Percentiles rank a stretch among this genome's conserved stretches.
Evolutionary conservation across 2,329 filamentous ascomycete genomes (phyloP).

Genomic region (Diaporthe sp.): DNA sequence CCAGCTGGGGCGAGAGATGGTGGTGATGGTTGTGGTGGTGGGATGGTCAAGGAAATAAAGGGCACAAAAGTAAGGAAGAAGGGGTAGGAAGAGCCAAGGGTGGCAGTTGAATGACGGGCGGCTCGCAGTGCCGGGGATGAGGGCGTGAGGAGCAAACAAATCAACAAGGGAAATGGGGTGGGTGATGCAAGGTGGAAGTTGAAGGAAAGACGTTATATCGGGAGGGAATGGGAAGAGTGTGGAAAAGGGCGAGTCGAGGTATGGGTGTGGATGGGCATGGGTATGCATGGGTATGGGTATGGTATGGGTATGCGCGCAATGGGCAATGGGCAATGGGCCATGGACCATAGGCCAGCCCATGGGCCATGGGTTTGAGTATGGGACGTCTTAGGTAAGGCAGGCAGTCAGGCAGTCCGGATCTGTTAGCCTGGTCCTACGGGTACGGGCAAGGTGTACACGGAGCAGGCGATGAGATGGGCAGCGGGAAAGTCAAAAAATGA

Average conservation of each 20-base stretch:
- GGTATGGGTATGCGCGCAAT: conserved; percentile 20
- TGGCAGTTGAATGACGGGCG: conserved; percentile 3
- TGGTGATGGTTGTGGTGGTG: conserved; percentile 7
- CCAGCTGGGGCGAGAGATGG: background rate
- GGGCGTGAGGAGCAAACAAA: conserved; percentile 34
- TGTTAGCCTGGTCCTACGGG: conserved; percentile 34
- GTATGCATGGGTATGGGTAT: conserved; percentile 14
- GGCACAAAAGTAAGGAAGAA: conserved; percentile 15
- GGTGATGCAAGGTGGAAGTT: conserved; percentile 37
- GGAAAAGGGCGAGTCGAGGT: conserved; percentile 40
- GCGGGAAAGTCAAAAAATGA: conserved; percentile 35
- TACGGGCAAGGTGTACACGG: conserved; percentile 12
- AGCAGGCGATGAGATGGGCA: conserved; percentile 25
- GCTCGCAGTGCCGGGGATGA: conserved; percentile 13
- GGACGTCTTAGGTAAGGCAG: conserved; percentile 40
- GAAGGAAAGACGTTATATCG: conserved; percentile 37
- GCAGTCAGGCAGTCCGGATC: conserved; percentile 22
- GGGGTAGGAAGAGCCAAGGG: conserved; percentile 1
- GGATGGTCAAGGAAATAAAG: conserved; percentile 25
- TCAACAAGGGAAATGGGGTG: conserved; percentile 36
- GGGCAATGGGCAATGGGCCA: conserved; percentile 27
- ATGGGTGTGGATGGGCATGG: conserved; percentile 34
- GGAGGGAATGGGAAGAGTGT: conserved; percentile 36
- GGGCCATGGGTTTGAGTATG: conserved; percentile 23
- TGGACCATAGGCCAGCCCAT: conserved; percentile 18